Evolutionary conservation across 192 early-diverging fungal species (phyloP), one percentile per base, ranked within the genome.

Genomic region (Coemansia sp.): DNA sequence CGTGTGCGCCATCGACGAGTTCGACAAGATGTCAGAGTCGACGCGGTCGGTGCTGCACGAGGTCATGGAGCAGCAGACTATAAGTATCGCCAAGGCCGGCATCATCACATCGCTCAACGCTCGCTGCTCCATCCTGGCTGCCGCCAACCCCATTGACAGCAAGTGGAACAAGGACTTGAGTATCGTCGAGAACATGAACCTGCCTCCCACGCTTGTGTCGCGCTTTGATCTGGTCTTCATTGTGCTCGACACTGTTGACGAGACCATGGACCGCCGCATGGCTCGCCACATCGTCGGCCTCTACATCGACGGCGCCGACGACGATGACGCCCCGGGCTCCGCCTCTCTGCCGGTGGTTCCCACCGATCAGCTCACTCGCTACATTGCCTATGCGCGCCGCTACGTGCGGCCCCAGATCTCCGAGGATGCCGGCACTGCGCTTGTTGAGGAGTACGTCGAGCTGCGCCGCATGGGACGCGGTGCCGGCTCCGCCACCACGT

Each of bases 11-110:
- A 99, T 99, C 71, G 97, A 99, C 80, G 97, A 99, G 81, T 99
- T 99, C 87, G 97, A 98, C 84, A 99, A 98, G 76, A 98, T 98
- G 94, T 92, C 91, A 8, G 97, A 99, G 60, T 75, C 93, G 11
- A 95, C 95, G 10, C 89, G 95, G 11, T 93, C 95, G 4, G 93
- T 96, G 7, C 80, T 99, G 65, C 97, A 99, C 85, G 97, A 99
- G 88, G 97, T 94, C 64, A 99, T 99, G 97, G 96, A 98, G 85
- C 96, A 98, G 85, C 96, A 98, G 87, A 98, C 96, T 0, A 90
- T 99, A 21, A 97, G 94, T 12, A 92, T 99, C 16, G 96, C 97
- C 48, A 99, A 99, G 85, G 97, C 97, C 36, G 97, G 97, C 30
- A 97, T 99, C 69, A 96, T 98, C 72, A 96, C 96, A 5, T 97